Conservation (phyloP, 495 filamentous ascomycete species). For the Monascus purpureus region DNA sequence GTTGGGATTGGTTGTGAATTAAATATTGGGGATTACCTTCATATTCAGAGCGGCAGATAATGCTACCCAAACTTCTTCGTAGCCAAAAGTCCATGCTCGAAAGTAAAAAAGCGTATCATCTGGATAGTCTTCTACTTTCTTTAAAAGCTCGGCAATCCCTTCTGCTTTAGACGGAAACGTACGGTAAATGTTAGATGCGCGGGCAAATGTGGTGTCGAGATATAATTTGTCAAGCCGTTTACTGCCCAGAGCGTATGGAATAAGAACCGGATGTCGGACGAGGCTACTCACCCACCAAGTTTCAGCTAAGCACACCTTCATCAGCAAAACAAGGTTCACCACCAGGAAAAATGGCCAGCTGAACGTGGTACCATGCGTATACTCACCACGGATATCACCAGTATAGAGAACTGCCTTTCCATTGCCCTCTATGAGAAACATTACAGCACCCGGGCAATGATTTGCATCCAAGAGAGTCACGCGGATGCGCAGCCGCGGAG, state of each 20-base stretch:
- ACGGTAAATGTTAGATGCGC: conserved; percentile 26
- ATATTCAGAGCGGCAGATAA: conserved; percentile 54
- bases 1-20: not conserved
- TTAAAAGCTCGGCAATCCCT: conserved; percentile 59
- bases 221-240: conserved; percentile 68
- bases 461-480: conserved; percentile 88
- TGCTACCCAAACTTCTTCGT: conserved; percentile 84
- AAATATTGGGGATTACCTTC: conserved; percentile 30
- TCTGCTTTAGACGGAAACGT: conserved; percentile 49
- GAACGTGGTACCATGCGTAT: no score
- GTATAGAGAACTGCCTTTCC: conserved; percentile 76
- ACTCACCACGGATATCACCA: conserved; percentile 72
- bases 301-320: conserved; percentile 32
- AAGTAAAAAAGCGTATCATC: conserved; percentile 70
- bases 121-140: conserved; percentile 56
- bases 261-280: conserved; percentile 52
- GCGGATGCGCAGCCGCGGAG: conserved; percentile 48
- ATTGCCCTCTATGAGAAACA: conserved; percentile 79
- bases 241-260: conserved; percentile 57
- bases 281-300: conserved; percentile 55
- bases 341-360: no score
- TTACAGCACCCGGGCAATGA: conserved; percentile 81
- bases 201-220: conserved; percentile 71
- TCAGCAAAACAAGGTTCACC: not conserved
- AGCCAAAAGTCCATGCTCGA: conserved; percentile 85